Conservation (phyloP, 2,329 filamentous ascomycete genomes). For the Cucurbitaria berberidis region DNA sequence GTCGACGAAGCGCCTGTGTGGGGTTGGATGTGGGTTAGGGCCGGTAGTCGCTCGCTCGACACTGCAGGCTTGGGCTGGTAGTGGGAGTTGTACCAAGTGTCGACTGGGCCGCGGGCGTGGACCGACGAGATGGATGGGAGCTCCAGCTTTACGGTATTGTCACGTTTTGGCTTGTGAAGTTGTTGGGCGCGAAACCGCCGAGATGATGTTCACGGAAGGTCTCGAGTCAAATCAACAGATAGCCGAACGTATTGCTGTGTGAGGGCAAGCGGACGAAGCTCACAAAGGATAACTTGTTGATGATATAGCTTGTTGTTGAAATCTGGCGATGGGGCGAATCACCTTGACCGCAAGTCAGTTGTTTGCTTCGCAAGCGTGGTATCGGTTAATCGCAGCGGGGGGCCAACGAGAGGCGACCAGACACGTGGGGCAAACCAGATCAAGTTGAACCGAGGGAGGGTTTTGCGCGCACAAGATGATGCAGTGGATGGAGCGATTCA, state of each 20-base stretch:
- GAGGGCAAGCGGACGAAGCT: slow-evolving; percentile 22
- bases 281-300: slow-evolving; percentile 31
- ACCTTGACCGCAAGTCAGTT: slow-evolving; percentile 45
- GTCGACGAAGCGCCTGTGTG: slow-evolving; percentile 69
- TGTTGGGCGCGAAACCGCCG: slow-evolving; percentile 9
- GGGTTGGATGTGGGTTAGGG: slow-evolving; percentile 71
- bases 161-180: slow-evolving; percentile 13
- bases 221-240: slow-evolving; percentile 32
- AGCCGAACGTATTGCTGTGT: slow-evolving; percentile 28
- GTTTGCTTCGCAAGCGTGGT: slow-evolving; percentile 38
- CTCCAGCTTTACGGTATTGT: slow-evolving; percentile 89
- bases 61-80: slow-evolving; percentile 67
- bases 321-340: slow-evolving; percentile 23
- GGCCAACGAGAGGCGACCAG: slow-evolving; percentile 33
- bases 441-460: slow-evolving; percentile 13
- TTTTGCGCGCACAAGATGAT: slow-evolving; percentile 11
- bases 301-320: slow-evolving; percentile 36
- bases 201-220: slow-evolving; percentile 19
- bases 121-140: slow-evolving; percentile 84
- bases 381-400: slow-evolving; percentile 28
- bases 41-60: slow-evolving; percentile 76
- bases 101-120: slow-evolving; percentile 77
- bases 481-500: background rate
- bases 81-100: slow-evolving; percentile 74
- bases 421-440: slow-evolving; percentile 42